Percentiles rank a stretch among this genome's conserved stretches.
These are phyloP conservation scores for Micractinium sp. DNA, from an alignment of 139 green algal genomes.

Conservation along the genomic window DNA sequence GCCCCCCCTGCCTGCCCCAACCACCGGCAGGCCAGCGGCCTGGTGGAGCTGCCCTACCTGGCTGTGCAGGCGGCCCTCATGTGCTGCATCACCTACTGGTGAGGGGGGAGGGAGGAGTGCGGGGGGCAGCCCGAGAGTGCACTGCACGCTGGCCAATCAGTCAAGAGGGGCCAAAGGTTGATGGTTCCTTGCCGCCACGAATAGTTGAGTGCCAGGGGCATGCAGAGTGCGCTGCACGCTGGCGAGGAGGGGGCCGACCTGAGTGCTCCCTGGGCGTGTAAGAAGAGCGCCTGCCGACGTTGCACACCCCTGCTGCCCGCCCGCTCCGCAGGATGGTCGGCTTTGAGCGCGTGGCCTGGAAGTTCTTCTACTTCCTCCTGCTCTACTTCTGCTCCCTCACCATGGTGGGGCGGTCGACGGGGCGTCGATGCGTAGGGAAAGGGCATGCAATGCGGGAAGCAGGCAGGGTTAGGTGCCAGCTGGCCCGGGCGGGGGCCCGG, in stretches of 20 bases:
- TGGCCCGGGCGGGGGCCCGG: too few species aligned
- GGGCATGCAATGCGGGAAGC: not conserved
- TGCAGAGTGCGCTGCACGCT: too few species aligned
- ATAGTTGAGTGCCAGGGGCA: too few species aligned
- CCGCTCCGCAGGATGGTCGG: constrained; percentile 49
- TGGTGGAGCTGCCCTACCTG: constrained; percentile 51
- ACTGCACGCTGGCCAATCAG: too few species aligned
- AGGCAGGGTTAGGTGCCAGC: too few species aligned
- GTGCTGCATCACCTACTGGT: constrained; percentile 41
- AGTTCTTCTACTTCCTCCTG: constrained; percentile 48
- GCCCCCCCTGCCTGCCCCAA: not conserved
- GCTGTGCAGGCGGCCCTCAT: constrained; percentile 42
- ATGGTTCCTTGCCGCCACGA: too few species aligned
- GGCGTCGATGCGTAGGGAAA: not conserved
- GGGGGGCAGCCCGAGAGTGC: too few species aligned
- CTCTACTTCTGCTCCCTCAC: constrained; percentile 32
- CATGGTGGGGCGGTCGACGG: not conserved
- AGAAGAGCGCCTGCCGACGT: not conserved
- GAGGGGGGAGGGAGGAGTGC: not conserved
- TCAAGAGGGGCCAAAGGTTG: too few species aligned
- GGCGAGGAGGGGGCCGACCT: too few species aligned
- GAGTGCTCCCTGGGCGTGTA: too few species aligned
- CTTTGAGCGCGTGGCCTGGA: constrained; percentile 42
- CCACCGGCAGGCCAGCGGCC: not conserved
- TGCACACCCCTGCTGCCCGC: constrained; percentile 10